Conservation (phyloP, 805 yeast genomes). For the Aciculoconidium aculeatum region DNA sequence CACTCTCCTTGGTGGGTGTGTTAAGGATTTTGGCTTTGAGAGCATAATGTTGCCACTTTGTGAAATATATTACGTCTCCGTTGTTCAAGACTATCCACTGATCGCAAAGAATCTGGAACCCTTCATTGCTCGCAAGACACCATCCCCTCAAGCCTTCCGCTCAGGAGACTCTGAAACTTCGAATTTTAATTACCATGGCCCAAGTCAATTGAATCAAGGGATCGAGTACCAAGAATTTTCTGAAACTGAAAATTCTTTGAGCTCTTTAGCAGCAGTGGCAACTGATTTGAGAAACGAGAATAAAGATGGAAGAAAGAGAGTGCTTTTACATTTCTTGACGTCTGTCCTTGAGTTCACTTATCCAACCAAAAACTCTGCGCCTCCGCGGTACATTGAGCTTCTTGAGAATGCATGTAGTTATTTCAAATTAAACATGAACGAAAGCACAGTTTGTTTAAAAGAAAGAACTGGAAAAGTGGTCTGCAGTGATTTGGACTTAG, state of each 20-base stretch:
- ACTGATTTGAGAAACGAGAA: constrained; percentile 12
- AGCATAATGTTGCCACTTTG: constrained; percentile 56
- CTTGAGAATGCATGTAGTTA: constrained; percentile 70
- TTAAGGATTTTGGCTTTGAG: constrained; percentile 80
- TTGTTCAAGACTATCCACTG: constrained; percentile 61
- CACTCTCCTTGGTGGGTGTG: constrained; percentile 61
- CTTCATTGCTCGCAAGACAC: constrained; percentile 12
- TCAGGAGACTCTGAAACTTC: too few species aligned
- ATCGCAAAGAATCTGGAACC: constrained; percentile 38
- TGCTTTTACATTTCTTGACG: constrained; percentile 45
- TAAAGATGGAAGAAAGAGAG: constrained; percentile 18
- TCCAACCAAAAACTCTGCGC: constrained; percentile 59
- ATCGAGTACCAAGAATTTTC: too few species aligned
- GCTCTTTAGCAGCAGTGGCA: constrained; percentile 33
- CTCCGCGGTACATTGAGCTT: constrained; percentile 78
- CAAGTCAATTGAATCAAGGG: too few species aligned
- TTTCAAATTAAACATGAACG: constrained; percentile 36
- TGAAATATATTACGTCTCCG: constrained; percentile 58
- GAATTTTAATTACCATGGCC: too few species aligned
- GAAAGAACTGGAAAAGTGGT: constrained; percentile 22
- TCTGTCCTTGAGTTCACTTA: constrained; percentile 59
- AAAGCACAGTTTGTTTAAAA: constrained; percentile 20
- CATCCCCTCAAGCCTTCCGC: too few species aligned
- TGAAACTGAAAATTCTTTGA: constrained; percentile 12
- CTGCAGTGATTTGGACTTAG: constrained; percentile 31